These are phyloP conservation scores for Lepidium didymum DNA, from an alignment of 345 rosid species.

Conservation along the genomic window DNA sequence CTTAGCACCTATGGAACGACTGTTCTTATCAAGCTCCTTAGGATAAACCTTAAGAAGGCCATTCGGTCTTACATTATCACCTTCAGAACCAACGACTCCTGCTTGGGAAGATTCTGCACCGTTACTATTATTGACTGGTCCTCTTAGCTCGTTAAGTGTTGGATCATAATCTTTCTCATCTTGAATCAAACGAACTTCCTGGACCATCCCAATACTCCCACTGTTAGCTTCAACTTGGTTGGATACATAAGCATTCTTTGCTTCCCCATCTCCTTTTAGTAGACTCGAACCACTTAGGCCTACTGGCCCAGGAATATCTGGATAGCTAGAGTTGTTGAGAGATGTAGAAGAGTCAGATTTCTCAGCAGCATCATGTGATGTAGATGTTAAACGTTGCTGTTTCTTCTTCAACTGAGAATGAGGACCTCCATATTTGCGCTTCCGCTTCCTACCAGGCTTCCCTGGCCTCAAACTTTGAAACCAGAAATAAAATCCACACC, in stretches of 20 bases:
- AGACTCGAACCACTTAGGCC: constrained; percentile 29
- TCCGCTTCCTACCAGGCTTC: constrained; percentile 76
- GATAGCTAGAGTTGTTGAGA: constrained; percentile 32
- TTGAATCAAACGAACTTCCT: constrained; percentile 20
- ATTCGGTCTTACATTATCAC: constrained; percentile 32
- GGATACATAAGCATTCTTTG: constrained; percentile 20
- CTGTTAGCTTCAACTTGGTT: constrained; percentile 43
- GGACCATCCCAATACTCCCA: constrained; percentile 30
- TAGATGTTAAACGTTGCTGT: constrained; percentile 38
- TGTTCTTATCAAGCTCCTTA: constrained; percentile 41
- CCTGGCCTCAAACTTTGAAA: constrained; percentile 60
- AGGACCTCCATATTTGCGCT: constrained; percentile 59
- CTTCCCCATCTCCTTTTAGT: constrained; percentile 33
- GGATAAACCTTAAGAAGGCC: constrained; percentile 44
- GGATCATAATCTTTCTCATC: constrained; percentile 77
- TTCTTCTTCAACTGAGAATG: constrained; percentile 63
- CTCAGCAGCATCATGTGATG: constrained; percentile 32
- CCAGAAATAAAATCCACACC: background rate
- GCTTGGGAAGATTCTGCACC: constrained; percentile 41
- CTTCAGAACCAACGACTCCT: constrained; percentile 37
- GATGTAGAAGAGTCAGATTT: constrained; percentile 36
- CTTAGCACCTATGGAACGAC: constrained; percentile 68
- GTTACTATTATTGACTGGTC: constrained; percentile 39
- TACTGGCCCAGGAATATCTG: constrained; percentile 24
- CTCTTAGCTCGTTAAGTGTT: constrained; percentile 75